Percentiles rank a stretch among this genome's conserved stretches.
Conservation (phyloP, 1,284 basidiomycete genomes). For the Trichosporon sp. region DNA sequence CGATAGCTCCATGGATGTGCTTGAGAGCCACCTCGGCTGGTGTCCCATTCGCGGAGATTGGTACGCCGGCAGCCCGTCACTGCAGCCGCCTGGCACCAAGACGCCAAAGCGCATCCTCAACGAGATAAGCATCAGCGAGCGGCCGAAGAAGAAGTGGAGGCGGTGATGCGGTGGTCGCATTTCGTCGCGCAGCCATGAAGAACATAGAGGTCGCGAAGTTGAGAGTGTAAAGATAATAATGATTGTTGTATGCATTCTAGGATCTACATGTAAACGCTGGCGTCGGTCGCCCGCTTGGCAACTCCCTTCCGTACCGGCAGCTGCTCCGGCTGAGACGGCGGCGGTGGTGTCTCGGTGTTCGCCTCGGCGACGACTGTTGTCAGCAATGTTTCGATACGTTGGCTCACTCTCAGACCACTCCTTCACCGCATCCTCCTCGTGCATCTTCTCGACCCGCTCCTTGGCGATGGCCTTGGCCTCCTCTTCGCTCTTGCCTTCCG, state of each 20-base stretch:
- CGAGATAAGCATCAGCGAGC: neutral
- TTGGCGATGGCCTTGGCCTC: neutral
- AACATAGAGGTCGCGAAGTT: too few relatives aligned
- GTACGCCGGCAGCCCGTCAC: conserved; percentile 13
- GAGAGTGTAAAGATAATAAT: neutral
- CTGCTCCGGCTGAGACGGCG: neutral
- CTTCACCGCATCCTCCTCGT: conserved; percentile 16
- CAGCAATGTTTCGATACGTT: neutral
- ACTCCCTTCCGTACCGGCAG: neutral
- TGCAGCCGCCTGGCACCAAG: neutral
- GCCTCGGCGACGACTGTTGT: conserved; percentile 6
- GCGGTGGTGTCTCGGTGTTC: neutral
- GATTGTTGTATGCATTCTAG: conserved; percentile 3
- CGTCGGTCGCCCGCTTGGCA: neutral
- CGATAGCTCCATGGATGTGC: conserved; percentile 21
- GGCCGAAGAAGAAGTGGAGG: conserved; percentile 11
- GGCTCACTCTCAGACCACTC: conserved; percentile 16
- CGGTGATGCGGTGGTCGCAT: neutral
- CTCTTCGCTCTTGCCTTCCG: conserved; percentile 26
- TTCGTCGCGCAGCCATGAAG: too few relatives aligned
- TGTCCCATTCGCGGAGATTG: conserved; percentile 35
- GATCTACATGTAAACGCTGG: neutral
- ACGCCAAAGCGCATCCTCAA: neutral
- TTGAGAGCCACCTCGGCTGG: conserved; percentile 32
- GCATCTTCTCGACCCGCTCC: conserved; percentile 22